Conservation (phyloP, 1,284 basidiomycete genomes). For the Boletus semigastroideus region DNA sequence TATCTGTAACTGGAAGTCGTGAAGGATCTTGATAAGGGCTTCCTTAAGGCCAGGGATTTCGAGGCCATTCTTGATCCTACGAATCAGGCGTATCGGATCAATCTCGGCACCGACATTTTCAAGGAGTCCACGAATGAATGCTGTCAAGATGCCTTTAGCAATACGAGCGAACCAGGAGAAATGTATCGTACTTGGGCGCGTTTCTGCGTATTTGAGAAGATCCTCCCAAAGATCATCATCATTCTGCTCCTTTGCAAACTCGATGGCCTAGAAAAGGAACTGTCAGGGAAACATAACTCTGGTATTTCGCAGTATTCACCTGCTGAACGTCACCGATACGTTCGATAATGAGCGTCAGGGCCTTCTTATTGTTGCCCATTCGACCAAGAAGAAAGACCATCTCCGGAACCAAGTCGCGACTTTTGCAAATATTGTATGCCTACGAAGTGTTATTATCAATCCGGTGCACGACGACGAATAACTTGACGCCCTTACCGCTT, state of each 20-base stretch:
- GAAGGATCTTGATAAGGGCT: conserved; percentile 94
- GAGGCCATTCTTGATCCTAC: conserved; percentile 92
- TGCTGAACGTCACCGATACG: conserved; percentile 90
- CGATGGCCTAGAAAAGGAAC: conserved; percentile 71
- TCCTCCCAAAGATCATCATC: conserved; percentile 99
- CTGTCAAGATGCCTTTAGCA: conserved; percentile 36
- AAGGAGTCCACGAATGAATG: conserved; percentile 91
- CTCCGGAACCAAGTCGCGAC: conserved; percentile 87
- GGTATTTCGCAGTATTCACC: conserved; percentile 40
- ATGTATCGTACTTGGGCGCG: conserved; percentile 67
- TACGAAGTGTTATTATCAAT: conserved; percentile 32
- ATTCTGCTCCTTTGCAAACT: conserved; percentile 97
- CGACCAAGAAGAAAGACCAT: conserved; percentile 98
- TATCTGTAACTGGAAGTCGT: conserved; percentile 91
- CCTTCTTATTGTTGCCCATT: conserved; percentile 97
- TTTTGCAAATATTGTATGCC: conserved; percentile 88
- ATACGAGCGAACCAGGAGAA: background rate
- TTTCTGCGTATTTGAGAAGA: conserved; percentile 91
- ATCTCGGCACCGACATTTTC: conserved; percentile 98
- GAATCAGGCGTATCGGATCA: conserved; percentile 91
- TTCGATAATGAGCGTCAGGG: conserved; percentile 94
- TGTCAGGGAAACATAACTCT: background rate
- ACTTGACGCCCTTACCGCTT: conserved; percentile 53
- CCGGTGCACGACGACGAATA: background rate
- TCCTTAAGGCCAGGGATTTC: conserved; percentile 95